A percentile compares a stretch with the other conserved stretches of the same genome.
phyloP scores from a whole-genome alignment of 2,329 filamentous ascomycete genomes.

The Diplodia scrobiculata region DNA sequence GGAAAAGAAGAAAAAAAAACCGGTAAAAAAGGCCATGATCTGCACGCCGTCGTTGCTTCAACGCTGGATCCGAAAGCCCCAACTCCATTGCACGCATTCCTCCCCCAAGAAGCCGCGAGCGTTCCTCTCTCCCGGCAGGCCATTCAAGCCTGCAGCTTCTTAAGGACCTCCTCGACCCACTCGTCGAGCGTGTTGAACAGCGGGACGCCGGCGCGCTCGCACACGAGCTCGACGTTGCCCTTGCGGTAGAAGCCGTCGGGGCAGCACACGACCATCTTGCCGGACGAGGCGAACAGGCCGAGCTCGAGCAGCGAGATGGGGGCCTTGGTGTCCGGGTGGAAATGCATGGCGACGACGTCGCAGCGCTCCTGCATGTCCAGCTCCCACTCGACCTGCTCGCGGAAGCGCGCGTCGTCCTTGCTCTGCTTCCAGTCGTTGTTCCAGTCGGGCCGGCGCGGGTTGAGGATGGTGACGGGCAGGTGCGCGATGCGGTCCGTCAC shows the following conservation, averaged over 20 bases:
- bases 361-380: slow-evolving; percentile 58
- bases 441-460: slow-evolving; percentile 62
- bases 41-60: too few relatives aligned
- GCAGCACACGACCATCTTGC: slow-evolving; percentile 58
- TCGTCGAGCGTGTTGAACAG: slow-evolving; percentile 50
- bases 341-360: slow-evolving; percentile 60
- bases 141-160: slow-evolving; percentile 7
- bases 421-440: slow-evolving; percentile 57
- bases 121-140: too few relatives aligned
- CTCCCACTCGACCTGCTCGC: slow-evolving; percentile 64
- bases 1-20: too few relatives aligned
- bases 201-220: slow-evolving; percentile 52
- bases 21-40: too few relatives aligned
- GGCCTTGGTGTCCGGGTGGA: slow-evolving; percentile 56
- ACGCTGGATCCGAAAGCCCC: too few relatives aligned
- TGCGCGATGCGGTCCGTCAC: slow-evolving; percentile 44
- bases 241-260: slow-evolving; percentile 57
- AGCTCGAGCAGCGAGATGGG: slow-evolving; percentile 64
- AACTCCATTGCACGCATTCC: too few relatives aligned
- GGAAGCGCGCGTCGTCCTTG: slow-evolving; percentile 48
- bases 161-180: slow-evolving; percentile 43
- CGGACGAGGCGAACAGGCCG: slow-evolving; percentile 54
- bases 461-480: slow-evolving; percentile 58
- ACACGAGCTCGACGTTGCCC: slow-evolving; percentile 64
- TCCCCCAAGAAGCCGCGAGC: too few relatives aligned